A percentile compares a stretch with the other conserved stretches of the same genome.
Evolutionary conservation across 805 yeast species (phyloP).

Genomic region (Nakazawaea laoshanensis): DNA sequence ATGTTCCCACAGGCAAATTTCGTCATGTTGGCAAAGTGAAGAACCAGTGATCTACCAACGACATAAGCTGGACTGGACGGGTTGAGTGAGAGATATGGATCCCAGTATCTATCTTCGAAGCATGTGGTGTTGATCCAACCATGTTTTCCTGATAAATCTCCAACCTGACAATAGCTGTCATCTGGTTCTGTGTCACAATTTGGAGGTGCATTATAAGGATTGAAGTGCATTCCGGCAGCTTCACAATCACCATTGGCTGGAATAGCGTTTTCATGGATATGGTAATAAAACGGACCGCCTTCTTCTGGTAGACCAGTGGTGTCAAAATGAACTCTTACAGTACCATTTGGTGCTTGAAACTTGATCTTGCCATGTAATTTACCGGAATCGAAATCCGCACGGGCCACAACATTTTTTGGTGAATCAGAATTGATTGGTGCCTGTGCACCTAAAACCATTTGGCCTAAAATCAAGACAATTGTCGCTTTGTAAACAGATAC

Average conservation of each 20-base stretch:
- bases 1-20: conserved; percentile 61
- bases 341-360: conserved; percentile 50
- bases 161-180: conserved; percentile 58
- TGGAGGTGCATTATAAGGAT: conserved; percentile 51
- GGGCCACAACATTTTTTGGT: conserved; percentile 41
- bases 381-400: conserved; percentile 47
- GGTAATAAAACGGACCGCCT: conserved; percentile 65
- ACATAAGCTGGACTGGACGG: conserved; percentile 47
- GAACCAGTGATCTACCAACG: conserved; percentile 46
- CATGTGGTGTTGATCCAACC: conserved; percentile 67
- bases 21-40: conserved; percentile 48
- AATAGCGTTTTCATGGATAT: conserved; percentile 53
- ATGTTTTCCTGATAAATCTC: conserved; percentile 74
- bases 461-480: too few species aligned
- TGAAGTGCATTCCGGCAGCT: conserved; percentile 48
- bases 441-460: conserved; percentile 24
- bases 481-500: too few species aligned
- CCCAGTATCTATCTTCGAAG: conserved; percentile 53
- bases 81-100: conserved; percentile 58
- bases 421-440: conserved; percentile 46
- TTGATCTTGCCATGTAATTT: conserved; percentile 43
- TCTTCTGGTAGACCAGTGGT: conserved; percentile 58
- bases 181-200: conserved; percentile 41
- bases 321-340: conserved; percentile 61
- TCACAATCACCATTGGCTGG: conserved; percentile 45